Evolutionary conservation across 2,329 filamentous ascomycete species (phyloP).

Genomic region (Cadophora luteo-olivacea): DNA sequence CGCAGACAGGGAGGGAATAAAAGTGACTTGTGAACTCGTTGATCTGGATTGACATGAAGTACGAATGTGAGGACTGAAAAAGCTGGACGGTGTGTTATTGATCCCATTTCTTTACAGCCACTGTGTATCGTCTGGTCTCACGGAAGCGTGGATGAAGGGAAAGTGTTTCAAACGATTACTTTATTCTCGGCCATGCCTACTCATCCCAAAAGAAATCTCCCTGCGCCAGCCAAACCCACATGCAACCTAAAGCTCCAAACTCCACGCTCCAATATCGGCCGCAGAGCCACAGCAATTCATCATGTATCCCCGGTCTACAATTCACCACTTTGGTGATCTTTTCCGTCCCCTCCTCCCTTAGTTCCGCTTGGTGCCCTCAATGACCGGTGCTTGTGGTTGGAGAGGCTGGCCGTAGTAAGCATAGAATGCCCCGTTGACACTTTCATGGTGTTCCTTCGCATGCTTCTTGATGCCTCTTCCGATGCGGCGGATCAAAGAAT

Average conservation of each 20-base stretch:
- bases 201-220: neutral
- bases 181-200: neutral
- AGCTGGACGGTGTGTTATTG: too few relatives aligned
- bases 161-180: neutral
- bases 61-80: too few relatives aligned
- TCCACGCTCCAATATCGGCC: neutral
- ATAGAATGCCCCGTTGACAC: conserved; percentile 13
- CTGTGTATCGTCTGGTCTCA: neutral
- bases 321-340: neutral
- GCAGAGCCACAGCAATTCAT: too few relatives aligned
- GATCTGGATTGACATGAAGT: too few relatives aligned
- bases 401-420: conserved; percentile 8
- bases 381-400: neutral
- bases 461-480: conserved; percentile 14
- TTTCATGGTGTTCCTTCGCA: conserved; percentile 15
- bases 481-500: conserved; percentile 3
- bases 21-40: too few relatives aligned
- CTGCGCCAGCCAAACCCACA: neutral
- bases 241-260: neutral
- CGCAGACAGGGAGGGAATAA: too few relatives aligned
- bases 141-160: neutral
- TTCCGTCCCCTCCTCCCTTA: neutral
- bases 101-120: too few relatives aligned
- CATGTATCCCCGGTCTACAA: too few relatives aligned
- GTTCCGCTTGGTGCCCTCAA: neutral